Conservation (phyloP, 495 filamentous ascomycete genomes). For the Polyplosphaeria fusca region DNA sequence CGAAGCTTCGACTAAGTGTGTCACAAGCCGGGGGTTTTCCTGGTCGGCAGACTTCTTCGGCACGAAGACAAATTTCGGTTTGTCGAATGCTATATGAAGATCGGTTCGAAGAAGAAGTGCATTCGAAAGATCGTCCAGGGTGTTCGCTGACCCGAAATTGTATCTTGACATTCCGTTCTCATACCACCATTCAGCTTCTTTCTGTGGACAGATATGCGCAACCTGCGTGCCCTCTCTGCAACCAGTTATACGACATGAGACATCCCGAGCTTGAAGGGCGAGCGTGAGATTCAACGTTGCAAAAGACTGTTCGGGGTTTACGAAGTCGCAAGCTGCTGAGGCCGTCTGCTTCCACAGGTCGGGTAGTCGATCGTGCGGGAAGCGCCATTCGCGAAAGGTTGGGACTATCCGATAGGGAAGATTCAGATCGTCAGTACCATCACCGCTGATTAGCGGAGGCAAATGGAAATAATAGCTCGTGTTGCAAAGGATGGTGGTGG, state of each 20-base stretch:
- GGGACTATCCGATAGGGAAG: not conserved
- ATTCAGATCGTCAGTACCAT: not conserved
- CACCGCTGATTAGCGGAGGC: not conserved
- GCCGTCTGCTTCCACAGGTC: not conserved
- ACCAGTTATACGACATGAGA: not conserved
- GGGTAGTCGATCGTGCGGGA: not conserved
- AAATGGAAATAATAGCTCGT: conserved; percentile 3
- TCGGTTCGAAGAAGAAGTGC: not conserved
- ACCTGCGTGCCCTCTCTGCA: not conserved
- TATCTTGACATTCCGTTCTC: not conserved
- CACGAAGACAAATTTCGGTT: not conserved
- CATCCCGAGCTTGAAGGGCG: not conserved
- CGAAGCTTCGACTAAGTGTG: not conserved
- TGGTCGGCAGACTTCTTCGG: not conserved
- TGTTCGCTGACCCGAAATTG: not conserved
- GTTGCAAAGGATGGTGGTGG: not conserved
- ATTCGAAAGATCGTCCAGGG: not conserved
- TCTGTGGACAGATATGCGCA: not conserved
- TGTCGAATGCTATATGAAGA: not conserved
- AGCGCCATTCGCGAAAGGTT: not conserved
- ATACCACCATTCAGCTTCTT: not conserved
- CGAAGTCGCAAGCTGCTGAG: not conserved
- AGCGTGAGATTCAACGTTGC: not conserved
- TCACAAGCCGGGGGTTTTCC: not conserved
- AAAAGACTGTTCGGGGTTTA: not conserved